A percentile compares a stretch with the other conserved stretches of the same genome.
These are phyloP conservation scores for Bruguiera parviflora DNA, from an alignment of 345 rosid species.

Conservation along the genomic window DNA sequence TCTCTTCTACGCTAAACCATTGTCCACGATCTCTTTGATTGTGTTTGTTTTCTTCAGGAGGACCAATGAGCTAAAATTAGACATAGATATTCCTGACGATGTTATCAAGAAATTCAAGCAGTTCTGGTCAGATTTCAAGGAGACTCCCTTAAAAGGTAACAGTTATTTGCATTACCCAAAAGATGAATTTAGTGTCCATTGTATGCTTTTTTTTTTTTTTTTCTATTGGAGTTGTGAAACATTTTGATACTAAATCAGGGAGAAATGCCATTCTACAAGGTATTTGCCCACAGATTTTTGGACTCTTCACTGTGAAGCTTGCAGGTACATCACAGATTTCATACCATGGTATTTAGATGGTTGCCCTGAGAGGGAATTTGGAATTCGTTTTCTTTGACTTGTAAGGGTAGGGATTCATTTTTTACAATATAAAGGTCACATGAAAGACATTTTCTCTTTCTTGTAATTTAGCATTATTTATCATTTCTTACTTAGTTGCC, in stretches of 20 bases:
- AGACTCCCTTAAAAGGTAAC: constrained; percentile 72
- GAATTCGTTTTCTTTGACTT: background rate
- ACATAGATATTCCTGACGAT: constrained; percentile 62
- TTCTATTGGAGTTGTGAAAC: background rate
- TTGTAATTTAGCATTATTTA: background rate
- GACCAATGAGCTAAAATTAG: constrained; percentile 80
- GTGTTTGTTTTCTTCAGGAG: constrained; percentile 43
- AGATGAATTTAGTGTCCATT: background rate
- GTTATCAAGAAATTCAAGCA: constrained; percentile 58
- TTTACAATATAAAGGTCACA: background rate
- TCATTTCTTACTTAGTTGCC: background rate
- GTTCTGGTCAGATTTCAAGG: constrained; percentile 76
- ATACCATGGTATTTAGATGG: background rate
- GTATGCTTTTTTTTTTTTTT: background rate
- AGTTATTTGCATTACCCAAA: background rate
- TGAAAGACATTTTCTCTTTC: background rate
- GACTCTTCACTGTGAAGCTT: constrained; percentile 97
- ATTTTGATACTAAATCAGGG: constrained; percentile 35
- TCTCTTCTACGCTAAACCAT: background rate
- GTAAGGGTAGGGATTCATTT: background rate
- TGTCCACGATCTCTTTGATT: background rate
- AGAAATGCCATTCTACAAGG: constrained; percentile 84
- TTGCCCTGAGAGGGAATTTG: background rate
- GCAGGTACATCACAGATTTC: constrained; percentile 52
- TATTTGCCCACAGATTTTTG: constrained; percentile 94